These are phyloP conservation scores for Colletotrichum chlorophyti DNA, from an alignment of 2,329 filamentous ascomycete genomes.

Conservation along the genomic window DNA sequence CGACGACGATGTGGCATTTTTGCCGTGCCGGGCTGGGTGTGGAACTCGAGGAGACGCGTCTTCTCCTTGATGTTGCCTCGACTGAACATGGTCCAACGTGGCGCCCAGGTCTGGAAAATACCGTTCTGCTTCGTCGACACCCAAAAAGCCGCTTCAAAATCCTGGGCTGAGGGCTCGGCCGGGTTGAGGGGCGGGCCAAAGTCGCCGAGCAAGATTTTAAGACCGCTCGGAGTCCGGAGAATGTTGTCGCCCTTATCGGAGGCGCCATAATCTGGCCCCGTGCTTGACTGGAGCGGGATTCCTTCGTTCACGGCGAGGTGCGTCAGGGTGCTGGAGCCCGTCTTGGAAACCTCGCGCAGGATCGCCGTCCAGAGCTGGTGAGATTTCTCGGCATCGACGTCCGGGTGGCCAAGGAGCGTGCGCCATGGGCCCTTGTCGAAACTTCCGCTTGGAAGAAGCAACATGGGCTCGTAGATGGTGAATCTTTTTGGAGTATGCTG, in stretches of 20 bases:
- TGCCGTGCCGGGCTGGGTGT: constrained; percentile 23
- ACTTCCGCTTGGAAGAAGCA: constrained; percentile 64
- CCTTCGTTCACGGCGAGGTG: constrained; percentile 68
- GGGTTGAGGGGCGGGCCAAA: constrained; percentile 65
- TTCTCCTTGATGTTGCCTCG: constrained; percentile 92
- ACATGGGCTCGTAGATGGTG: constrained; percentile 67
- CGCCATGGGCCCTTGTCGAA: constrained; percentile 54
- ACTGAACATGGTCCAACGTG: constrained; percentile 92
- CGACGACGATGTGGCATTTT: neutral
- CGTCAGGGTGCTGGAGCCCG: constrained; percentile 52
- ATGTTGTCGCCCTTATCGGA: constrained; percentile 63
- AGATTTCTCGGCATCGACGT: constrained; percentile 32
- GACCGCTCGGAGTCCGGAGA: constrained; percentile 73
- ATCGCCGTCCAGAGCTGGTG: constrained; percentile 55
- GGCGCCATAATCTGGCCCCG: neutral
- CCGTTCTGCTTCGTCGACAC: constrained; percentile 79
- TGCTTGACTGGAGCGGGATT: constrained; percentile 55
- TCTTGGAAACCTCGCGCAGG: constrained; percentile 51
- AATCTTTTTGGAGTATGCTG: constrained; percentile 61
- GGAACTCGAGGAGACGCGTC: constrained; percentile 70
- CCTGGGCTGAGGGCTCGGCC: constrained; percentile 43
- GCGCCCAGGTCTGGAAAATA: constrained; percentile 86
- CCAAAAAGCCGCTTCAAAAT: constrained; percentile 79
- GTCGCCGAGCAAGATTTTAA: constrained; percentile 75
- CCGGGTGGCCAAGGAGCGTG: constrained; percentile 37